Evolutionary conservation across 495 filamentous ascomycete genomes (phyloP), one percentile per base, ranked within the genome.

Genomic region (Schizothecium vesticola): DNA sequence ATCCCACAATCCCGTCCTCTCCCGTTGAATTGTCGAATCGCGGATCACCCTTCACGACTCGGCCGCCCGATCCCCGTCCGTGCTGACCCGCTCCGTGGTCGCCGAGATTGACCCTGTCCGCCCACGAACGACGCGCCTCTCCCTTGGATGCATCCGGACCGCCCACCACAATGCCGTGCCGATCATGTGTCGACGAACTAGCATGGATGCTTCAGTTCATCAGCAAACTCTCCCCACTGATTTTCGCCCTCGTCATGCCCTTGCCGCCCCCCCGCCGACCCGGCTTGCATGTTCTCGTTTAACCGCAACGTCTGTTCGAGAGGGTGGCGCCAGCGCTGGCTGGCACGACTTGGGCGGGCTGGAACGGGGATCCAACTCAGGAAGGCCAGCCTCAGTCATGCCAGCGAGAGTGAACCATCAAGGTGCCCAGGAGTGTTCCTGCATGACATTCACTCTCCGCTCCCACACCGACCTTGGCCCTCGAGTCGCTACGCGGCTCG

Each of bases 31-130:
- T 21, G 66, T 65, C 70, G 64, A 74, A 72, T 76, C 68, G 72
- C 70, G 72, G 68, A 76, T 65, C 70, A 71, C 68, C 72, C 71
- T 56, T 72, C 43, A 66, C 36, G 56, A 64, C 65, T 64, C 33
- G 59, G 29, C 64, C 33, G 26, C 29, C 66, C 72, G 63, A 70
- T 67, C 61, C 66, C 72, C 68, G 68, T 63, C 62, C 68, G 31
- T 73, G 43, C 67, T 60, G 61, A 55, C 60, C 70, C 63, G 60
- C 61, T 33, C 66, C 63, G 57, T 68, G 67, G 59, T 43, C 64
- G 29, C 55, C 69, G 68, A 64, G 72, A 67, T 67, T 67, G 67
- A 21, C 70, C 65, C 63, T 71, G 69, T 36, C 24, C 28, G 24
- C 64, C 67, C 56, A 59, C 64, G 43, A 61, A 23, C 43, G 23